phyloP scores from a whole-genome alignment of 1,284 basidiomycete species.

The Gymnopus androsaceus region DNA sequence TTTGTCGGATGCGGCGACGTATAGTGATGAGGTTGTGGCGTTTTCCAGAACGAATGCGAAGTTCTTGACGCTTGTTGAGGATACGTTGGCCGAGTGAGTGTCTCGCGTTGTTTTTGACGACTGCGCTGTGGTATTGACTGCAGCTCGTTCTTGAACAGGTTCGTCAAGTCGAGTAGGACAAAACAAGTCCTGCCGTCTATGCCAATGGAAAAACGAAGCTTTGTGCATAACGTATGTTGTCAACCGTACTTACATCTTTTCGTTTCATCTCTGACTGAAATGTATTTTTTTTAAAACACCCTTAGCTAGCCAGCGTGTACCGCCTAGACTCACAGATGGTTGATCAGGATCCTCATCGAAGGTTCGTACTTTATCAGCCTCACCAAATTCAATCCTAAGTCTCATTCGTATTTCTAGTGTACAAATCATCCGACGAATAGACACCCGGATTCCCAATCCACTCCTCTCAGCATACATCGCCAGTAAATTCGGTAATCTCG shows the following conservation, averaged over 20 bases:
- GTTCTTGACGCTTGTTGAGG: conserved; percentile 76
- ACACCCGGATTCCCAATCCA: conserved; percentile 75
- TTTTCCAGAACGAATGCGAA: conserved; percentile 65
- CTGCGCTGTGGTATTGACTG: neutral
- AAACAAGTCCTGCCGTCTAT: conserved; percentile 80
- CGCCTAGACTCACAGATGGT: conserved; percentile 82
- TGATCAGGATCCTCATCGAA: conserved; percentile 78
- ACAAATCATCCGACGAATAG: conserved; percentile 77
- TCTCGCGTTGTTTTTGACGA: conserved; percentile 1
- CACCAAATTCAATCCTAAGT: neutral
- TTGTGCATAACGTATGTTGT: conserved; percentile 74
- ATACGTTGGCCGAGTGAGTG: conserved; percentile 75
- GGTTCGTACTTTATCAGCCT: conserved; percentile 30
- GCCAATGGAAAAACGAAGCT: conserved; percentile 75
- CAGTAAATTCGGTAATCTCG: conserved; percentile 39
- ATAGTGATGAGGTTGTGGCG: conserved; percentile 59
- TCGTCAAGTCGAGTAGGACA: conserved; percentile 67
- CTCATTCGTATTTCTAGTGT: conserved; percentile 46
- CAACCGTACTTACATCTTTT: conserved; percentile 2
- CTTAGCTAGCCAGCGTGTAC: conserved; percentile 72
- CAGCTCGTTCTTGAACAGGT: conserved; percentile 42
- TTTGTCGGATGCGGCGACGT: conserved; percentile 47
- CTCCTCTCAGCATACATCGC: conserved; percentile 55
- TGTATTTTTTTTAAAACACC: neutral
- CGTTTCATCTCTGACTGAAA: neutral